phyloP scores from a whole-genome alignment of 129 eudicot species.

The Centrapalus pauciflorus region DNA sequence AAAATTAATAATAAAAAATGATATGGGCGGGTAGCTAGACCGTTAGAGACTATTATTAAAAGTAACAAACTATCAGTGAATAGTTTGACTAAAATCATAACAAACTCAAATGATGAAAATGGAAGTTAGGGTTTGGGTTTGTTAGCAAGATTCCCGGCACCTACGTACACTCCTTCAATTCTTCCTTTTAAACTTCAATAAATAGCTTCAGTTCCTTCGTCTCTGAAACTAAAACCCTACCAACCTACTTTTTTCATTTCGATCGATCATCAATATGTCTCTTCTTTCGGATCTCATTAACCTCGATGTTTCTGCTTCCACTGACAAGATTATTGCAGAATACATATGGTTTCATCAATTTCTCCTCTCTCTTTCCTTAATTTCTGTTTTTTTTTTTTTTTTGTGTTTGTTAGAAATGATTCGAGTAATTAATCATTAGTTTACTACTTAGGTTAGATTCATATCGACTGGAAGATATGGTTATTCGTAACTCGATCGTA shows the following conservation, averaged over 20 bases:
- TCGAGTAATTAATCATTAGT: no score
- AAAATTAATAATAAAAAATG: no score
- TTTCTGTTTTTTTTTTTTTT: not conserved
- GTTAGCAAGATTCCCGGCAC: constrained; percentile 7
- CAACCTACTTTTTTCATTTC: no score
- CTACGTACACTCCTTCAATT: not conserved
- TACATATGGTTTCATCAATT: constrained; percentile 57
- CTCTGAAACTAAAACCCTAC: not conserved
- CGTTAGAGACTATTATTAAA: no score
- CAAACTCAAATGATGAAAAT: constrained; percentile 11
- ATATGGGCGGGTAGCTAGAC: no score
- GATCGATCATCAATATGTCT: constrained; percentile 29
- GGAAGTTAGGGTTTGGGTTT: not conserved
- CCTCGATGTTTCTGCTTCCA: constrained; percentile 41
- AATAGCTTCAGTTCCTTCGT: no score
- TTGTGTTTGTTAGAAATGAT: no score
- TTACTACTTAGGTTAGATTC: no score
- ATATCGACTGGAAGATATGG: no score
- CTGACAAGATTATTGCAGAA: constrained; percentile 63
- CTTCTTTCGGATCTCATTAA: constrained; percentile 47
- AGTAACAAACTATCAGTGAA: not conserved
- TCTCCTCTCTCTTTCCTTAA: not conserved
- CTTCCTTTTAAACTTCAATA: not conserved
- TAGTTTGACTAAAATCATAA: not conserved
- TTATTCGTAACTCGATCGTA: no score